A percentile compares a stretch with the other conserved stretches of the same genome.
These are phyloP conservation scores for Oryza coarctata DNA, from an alignment of 176 grass and related monocot genomes.

Conservation along the genomic window DNA sequence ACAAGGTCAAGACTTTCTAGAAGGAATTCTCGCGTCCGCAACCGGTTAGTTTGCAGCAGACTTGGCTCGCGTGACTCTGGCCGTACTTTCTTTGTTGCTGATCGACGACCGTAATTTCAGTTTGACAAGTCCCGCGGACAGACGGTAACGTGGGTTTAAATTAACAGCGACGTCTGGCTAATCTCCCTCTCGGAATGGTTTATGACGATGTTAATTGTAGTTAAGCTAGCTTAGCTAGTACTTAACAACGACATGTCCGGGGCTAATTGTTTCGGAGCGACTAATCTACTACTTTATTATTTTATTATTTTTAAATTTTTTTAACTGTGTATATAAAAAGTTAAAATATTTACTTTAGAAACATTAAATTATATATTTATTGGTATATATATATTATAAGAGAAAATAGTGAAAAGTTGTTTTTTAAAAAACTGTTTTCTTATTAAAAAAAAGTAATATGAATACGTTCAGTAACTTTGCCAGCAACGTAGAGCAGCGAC, in stretches of 20 bases:
- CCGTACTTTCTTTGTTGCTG: neutral
- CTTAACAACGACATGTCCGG: neutral
- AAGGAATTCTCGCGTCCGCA: constrained; percentile 16
- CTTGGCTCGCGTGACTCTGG: neutral
- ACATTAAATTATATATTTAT: no score
- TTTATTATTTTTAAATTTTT: no score
- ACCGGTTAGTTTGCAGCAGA: neutral
- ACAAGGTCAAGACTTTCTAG: constrained; percentile 4
- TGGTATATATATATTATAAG: no score
- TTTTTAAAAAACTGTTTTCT: no score
- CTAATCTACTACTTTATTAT: no score
- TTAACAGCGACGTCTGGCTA: neutral
- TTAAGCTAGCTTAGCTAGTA: neutral
- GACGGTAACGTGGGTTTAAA: neutral
- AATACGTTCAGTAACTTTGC: neutral
- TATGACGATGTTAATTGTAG: constrained; percentile 6
- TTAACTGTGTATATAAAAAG: no score
- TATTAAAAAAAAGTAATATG: no score
- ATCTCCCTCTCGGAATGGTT: neutral
- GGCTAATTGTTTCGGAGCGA: neutral
- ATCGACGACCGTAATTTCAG: no score
- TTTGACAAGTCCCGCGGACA: neutral
- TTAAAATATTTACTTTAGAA: no score
- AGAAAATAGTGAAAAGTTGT: no score
- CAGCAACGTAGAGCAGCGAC: no score